These are phyloP conservation scores for Asterochloris erici DNA, from an alignment of 139 green algal genomes.

Conservation along the genomic window DNA sequence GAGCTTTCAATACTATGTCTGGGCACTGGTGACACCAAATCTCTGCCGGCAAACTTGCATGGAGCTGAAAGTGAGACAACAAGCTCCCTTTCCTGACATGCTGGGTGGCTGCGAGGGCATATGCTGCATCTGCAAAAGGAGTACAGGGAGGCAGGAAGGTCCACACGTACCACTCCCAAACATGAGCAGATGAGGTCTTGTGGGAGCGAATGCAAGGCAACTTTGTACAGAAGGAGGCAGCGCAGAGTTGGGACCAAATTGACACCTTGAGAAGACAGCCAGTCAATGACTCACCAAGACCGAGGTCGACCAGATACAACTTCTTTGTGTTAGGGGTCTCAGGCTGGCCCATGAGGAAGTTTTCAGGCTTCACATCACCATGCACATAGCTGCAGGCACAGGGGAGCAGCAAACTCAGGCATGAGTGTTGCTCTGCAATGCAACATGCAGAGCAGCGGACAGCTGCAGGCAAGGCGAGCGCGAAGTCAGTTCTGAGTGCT, in stretches of 20 bases:
- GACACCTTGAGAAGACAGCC: no score
- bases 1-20: neutral
- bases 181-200: no score
- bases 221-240: no score
- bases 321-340: constrained; percentile 86
- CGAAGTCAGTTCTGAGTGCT: no score
- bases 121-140: neutral
- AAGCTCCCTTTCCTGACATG: neutral
- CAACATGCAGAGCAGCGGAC: no score
- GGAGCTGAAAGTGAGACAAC: neutral
- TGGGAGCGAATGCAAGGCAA: no score
- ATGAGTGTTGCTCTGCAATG: neutral
- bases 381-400: constrained; percentile 85
- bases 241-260: no score
- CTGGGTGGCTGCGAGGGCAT: neutral
- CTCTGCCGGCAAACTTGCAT: neutral
- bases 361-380: constrained; percentile 99
- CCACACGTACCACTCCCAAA: no score
- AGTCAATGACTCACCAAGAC: constrained; percentile 58
- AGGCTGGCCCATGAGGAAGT: constrained; percentile 93
- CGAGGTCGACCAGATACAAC: constrained; percentile 96
- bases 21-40: neutral
- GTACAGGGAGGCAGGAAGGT: no score
- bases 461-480: no score
- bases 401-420: neutral